Conservation (phyloP, 2,329 filamentous ascomycete genomes). For the Sordariomycetes sp. region DNA sequence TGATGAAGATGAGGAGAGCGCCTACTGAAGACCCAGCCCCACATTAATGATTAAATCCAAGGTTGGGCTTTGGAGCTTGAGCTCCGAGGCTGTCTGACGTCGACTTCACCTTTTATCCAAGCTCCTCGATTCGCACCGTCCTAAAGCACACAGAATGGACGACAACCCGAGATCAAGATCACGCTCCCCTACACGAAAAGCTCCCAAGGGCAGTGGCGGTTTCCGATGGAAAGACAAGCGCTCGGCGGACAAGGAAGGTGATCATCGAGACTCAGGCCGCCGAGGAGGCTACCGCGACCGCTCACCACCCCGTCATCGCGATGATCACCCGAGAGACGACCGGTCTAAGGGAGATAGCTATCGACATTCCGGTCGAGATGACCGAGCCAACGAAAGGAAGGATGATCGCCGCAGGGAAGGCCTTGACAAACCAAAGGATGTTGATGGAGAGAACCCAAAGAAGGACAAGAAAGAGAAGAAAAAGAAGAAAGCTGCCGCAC, state of each 20-base stretch:
- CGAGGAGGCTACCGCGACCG: conserved; percentile 36
- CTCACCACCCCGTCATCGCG: conserved; percentile 14
- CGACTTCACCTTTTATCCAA: too few species aligned
- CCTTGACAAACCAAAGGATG: conserved; percentile 3
- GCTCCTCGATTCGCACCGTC: too few species aligned
- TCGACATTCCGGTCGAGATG: conserved; percentile 19
- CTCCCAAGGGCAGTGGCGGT: conserved; percentile 26
- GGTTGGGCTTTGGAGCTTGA: neutral
- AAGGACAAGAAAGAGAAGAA: conserved; percentile 25
- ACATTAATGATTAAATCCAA: neutral
- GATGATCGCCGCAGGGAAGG: conserved; percentile 5
- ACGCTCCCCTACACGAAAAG: conserved; percentile 14
- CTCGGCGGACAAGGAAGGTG: conserved; percentile 32
- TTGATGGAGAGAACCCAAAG: conserved; percentile 1
- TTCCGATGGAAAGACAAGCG: conserved; percentile 53
- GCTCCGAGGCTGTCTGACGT: neutral
- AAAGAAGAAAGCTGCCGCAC: conserved; percentile 11
- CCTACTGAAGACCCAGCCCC: too few species aligned
- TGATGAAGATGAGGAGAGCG: too few species aligned
- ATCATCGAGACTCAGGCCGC: conserved; percentile 21
- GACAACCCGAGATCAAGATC: too few species aligned
- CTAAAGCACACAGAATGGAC: conserved; percentile 11
- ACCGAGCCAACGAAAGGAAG: conserved; percentile 15
- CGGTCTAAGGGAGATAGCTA: conserved; percentile 19
- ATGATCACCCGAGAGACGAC: conserved; percentile 11